Evolutionary conservation across 164 flowering plant genomes (phyloP).

Genomic region (Magnolia changhungtana): DNA sequence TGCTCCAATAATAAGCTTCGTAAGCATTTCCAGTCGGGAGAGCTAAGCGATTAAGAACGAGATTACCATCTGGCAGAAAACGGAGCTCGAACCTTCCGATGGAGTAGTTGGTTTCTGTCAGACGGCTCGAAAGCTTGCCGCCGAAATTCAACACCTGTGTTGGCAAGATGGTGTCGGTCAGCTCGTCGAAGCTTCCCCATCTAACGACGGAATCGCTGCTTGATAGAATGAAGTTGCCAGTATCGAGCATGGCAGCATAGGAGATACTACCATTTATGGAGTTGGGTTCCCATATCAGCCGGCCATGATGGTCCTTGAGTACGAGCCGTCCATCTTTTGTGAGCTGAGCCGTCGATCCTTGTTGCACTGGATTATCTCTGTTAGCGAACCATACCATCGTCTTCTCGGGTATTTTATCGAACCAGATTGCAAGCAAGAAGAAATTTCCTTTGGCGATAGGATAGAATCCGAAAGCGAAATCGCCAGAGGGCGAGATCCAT

Average conservation of each 20-base stretch:
- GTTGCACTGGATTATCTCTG: slow-evolving; percentile 7
- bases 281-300: too few relatives aligned
- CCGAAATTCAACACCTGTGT: neutral
- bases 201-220: neutral
- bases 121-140: too few relatives aligned
- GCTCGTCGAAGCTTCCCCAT: slow-evolving; percentile 9
- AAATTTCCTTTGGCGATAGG: slow-evolving; percentile 3
- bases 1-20: too few relatives aligned
- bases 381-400: slow-evolving; percentile 32
- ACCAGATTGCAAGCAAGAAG: slow-evolving; percentile 34
- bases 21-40: too few relatives aligned
- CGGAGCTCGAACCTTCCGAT: neutral
- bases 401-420: slow-evolving; percentile 20
- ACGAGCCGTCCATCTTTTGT: slow-evolving; percentile 10
- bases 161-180: slow-evolving; percentile 9
- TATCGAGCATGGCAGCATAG: slow-evolving; percentile 39
- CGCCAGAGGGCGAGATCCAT: slow-evolving; percentile 29
- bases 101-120: neutral
- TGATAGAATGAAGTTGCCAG: slow-evolving; percentile 35
- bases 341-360: slow-evolving; percentile 19
- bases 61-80: neutral
- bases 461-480: slow-evolving; percentile 35
- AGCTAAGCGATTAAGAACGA: neutral
- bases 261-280: too few relatives aligned
- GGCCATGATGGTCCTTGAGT: neutral